These are phyloP conservation scores for Microcyclosporella mali DNA, from an alignment of 2,329 filamentous ascomycete genomes.

Conservation along the genomic window DNA sequence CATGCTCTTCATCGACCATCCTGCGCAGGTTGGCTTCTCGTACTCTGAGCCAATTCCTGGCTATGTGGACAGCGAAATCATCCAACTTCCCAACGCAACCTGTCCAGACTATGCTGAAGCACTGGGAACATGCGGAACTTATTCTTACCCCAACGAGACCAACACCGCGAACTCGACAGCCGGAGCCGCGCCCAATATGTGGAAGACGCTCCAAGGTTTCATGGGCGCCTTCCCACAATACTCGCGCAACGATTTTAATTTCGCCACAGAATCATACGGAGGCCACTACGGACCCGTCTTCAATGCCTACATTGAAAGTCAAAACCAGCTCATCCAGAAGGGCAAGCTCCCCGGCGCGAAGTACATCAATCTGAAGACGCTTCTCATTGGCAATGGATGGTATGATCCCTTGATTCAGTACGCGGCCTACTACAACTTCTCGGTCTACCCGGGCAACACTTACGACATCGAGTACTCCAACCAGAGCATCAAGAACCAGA, in stretches of 20 bases:
- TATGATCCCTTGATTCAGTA: conserved; percentile 53
- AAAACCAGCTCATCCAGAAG: conserved; percentile 32
- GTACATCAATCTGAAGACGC: conserved; percentile 28
- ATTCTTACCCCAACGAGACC: conserved; percentile 46
- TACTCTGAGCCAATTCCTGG: conserved; percentile 44
- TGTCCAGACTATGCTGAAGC: conserved; percentile 18
- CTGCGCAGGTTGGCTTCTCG: conserved; percentile 53
- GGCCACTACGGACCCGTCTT: conserved; percentile 29
- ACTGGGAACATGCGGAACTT: conserved; percentile 47
- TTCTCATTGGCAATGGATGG: conserved; percentile 48
- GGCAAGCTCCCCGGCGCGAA: conserved; percentile 34
- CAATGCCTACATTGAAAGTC: conserved; percentile 28
- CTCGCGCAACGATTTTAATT: conserved; percentile 27
- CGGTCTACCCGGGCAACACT: conserved; percentile 51
- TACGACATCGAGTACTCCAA: conserved; percentile 52
- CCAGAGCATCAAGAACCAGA: conserved; percentile 42
- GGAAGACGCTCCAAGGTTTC: conserved; percentile 57
- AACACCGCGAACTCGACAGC: conserved; percentile 49
- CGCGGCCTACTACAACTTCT: conserved; percentile 53
- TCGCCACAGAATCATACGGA: conserved; percentile 29
- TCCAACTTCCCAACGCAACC: conserved; percentile 27
- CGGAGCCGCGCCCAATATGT: conserved; percentile 53
- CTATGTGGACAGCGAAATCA: conserved; percentile 34
- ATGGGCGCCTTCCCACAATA: conserved; percentile 51
- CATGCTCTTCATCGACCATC: conserved; percentile 66